phyloP scores from a whole-genome alignment of 2,329 filamentous ascomycete genomes.

The Fonsecaea monophora region DNA sequence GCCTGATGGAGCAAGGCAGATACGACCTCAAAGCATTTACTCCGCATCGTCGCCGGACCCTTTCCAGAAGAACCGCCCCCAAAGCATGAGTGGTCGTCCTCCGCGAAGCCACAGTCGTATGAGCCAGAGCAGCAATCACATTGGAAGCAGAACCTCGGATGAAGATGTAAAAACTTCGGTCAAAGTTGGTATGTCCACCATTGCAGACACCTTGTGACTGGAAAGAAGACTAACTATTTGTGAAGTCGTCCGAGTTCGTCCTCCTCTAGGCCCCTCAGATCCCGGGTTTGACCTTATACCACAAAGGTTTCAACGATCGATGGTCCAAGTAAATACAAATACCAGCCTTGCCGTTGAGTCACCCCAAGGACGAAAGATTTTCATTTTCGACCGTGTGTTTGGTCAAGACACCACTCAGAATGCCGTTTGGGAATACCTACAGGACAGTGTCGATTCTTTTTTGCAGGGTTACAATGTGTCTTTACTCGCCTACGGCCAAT shows the following conservation, averaged over 20 bases:
- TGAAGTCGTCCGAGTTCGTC: constrained; percentile 87
- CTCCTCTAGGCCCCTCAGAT: constrained; percentile 80
- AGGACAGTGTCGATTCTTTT: constrained; percentile 88
- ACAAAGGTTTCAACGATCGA: constrained; percentile 90
- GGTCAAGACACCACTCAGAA: constrained; percentile 81
- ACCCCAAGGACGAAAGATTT: constrained; percentile 89
- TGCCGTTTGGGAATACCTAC: constrained; percentile 91
- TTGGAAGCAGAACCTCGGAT: constrained; percentile 79
- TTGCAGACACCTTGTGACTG: background rate
- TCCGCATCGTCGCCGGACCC: constrained; percentile 37
- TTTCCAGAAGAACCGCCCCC: constrained; percentile 65
- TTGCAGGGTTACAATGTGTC: constrained; percentile 98
- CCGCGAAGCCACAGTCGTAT: constrained; percentile 83
- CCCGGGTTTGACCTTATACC: constrained; percentile 95
- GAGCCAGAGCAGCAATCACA: constrained; percentile 74
- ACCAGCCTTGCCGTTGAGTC: constrained; percentile 89
- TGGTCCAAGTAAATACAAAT: constrained; percentile 85
- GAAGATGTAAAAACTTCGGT: constrained; percentile 90
- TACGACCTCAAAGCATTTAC: constrained; percentile 39
- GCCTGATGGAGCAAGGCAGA: constrained; percentile 35
- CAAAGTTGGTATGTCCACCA: constrained; percentile 79
- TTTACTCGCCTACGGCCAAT: constrained; percentile 94
- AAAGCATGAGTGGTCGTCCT: constrained; percentile 80
- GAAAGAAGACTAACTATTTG: constrained; percentile 19
- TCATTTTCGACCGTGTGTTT: constrained; percentile 96